These are phyloP conservation scores for Escovopsis sp. DNA, from an alignment of 2,329 filamentous ascomycete genomes.

Conservation along the genomic window DNA sequence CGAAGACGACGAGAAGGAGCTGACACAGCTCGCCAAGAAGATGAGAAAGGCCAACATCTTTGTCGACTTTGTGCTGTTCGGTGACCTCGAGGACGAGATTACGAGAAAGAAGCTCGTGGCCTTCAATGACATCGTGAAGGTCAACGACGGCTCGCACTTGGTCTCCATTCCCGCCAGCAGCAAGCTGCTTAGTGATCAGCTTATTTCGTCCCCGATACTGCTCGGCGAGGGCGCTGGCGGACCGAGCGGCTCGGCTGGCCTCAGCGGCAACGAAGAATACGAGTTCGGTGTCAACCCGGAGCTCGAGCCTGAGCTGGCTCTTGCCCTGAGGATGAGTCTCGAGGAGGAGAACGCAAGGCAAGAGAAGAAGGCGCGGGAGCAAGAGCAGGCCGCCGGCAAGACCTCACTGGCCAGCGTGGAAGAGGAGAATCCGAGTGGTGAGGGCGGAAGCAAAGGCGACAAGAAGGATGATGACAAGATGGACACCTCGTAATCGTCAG, in stretches of 20 bases:
- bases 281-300: constrained; percentile 78
- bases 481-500: constrained; percentile 55
- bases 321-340: constrained; percentile 92
- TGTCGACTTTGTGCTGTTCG: constrained; percentile 90
- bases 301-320: constrained; percentile 82
- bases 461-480: constrained; percentile 57
- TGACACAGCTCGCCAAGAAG: constrained; percentile 84
- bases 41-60: constrained; percentile 97
- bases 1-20: constrained; percentile 73
- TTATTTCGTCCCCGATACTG: constrained; percentile 79
- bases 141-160: constrained; percentile 79
- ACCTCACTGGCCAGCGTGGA: constrained; percentile 67
- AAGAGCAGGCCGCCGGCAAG: constrained; percentile 59
- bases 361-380: constrained; percentile 68
- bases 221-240: constrained; percentile 59
- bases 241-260: constrained; percentile 39
- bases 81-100: constrained; percentile 79
- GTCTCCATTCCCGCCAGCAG: constrained; percentile 82
- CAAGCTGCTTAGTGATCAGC: constrained; percentile 82
- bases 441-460: constrained; percentile 23
- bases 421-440: constrained; percentile 54
- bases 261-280: constrained; percentile 48
- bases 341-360: constrained; percentile 94
- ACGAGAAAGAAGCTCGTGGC: constrained; percentile 82
- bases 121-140: constrained; percentile 88